Evolutionary conservation across 768 basidiomycete genomes (phyloP), one percentile per base, ranked within the genome.

Genomic region (Baorangia bicolor): DNA sequence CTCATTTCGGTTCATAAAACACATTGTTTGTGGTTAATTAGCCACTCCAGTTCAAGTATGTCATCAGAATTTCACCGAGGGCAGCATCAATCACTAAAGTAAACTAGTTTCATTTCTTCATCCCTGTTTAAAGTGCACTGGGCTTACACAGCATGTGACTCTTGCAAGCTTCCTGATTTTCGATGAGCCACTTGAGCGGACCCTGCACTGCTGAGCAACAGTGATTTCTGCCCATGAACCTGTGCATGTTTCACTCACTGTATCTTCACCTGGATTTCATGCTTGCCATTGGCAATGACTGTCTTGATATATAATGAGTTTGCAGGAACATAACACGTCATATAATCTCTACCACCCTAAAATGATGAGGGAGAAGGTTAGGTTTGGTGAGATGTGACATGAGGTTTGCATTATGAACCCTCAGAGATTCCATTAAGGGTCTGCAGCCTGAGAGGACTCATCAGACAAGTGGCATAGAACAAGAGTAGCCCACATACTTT

Each of bases 41-140:
- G 68, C 90, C 90, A 98, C 61, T 96, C 90, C 74, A 98, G 77
- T 70, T 99, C 12, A 92, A 90, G 66, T 91, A 90, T 0, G 94
- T 97, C n/a, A 90, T 91, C 40, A 99, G 66, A 60, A 98, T 90
- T 73, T 99, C 97, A 34, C 97, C 97, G 38, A 99, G 78, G 2
- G 91, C 88, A 31, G 95, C 94, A 64, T 98, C 96, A 56, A 98
- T 79, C 69, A 95, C 95, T 97, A 49, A 23, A 56, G 13, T 4
- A 34, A 53, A 51, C 11, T 14, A 23, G n/a, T n/a, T 49, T 58
- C 35, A 57, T 42, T 46, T 41, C 51, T 45, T 5, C 23, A 0
- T 27, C 39, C 39, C 25, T 39, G 38, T 16, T 31, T 46, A 28
- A 46, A 53, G 28, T 0, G 7, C 11, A 3, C 13, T 39, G 42